These are phyloP conservation scores for Chenopodium suecicum DNA, from an alignment of 148 eudicot species.

Conservation along the genomic window DNA sequence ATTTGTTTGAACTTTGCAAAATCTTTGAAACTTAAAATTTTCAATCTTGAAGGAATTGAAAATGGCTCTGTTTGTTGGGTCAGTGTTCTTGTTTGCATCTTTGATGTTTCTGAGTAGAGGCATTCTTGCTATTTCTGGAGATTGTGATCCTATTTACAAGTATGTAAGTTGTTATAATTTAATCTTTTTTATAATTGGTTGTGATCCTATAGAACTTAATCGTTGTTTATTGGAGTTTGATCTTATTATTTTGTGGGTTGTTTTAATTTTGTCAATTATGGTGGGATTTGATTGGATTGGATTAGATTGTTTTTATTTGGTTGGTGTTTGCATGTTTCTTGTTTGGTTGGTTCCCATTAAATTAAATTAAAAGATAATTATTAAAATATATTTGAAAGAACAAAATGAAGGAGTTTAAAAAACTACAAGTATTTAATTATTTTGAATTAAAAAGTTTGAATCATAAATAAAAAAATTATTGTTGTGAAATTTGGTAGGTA, in stretches of 20 bases:
- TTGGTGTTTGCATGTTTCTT: background rate
- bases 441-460: background rate
- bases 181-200: background rate
- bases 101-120: constrained; percentile 23
- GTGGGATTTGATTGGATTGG: constrained; percentile 1
- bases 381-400: too few relatives aligned
- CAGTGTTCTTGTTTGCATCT: constrained; percentile 29
- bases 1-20: background rate
- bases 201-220: too few relatives aligned
- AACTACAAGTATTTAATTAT: background rate
- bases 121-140: constrained; percentile 41
- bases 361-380: too few relatives aligned
- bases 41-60: background rate
- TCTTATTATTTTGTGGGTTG: constrained; percentile 4
- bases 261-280: background rate
- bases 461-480: too few relatives aligned
- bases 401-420: background rate
- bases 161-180: constrained; percentile 25
- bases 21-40: too few relatives aligned
- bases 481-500: background rate
- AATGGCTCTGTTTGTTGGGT: constrained; percentile 35
- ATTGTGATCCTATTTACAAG: constrained; percentile 58
- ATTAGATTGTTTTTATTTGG: background rate
- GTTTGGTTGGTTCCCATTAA: background rate
- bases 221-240: background rate